Evolutionary conservation across 139 green algal genomes (phyloP).

Genomic region (Haematococcus lacustris): DNA sequence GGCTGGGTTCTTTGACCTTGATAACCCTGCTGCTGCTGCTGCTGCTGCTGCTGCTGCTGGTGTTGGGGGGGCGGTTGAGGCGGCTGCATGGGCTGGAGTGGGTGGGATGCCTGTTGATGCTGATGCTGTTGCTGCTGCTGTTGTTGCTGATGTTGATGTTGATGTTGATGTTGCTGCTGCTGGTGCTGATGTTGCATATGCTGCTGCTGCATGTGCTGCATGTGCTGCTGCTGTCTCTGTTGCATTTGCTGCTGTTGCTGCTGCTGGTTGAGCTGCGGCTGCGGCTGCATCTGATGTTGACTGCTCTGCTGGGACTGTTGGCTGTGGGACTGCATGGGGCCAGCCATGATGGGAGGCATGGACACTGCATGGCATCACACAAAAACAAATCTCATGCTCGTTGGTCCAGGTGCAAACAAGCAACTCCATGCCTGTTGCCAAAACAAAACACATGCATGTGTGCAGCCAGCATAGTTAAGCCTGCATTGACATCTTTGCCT

Average conservation of each 20-base stretch:
- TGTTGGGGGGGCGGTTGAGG: neutral
- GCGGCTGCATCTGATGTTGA: no score
- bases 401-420: neutral
- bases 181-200: no score
- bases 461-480: neutral
- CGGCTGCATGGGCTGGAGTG: neutral
- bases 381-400: neutral
- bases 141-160: no score
- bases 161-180: no score
- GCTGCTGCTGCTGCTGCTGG: neutral
- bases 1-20: no score
- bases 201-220: no score
- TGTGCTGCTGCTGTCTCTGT: no score
- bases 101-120: neutral
- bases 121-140: no score
- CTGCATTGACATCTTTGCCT: no score
- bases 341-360: neutral
- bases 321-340: neutral
- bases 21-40: conserved; percentile 3
- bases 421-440: neutral
- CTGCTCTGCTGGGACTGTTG: neutral
- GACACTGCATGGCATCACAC: neutral
- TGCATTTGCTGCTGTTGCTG: conserved; percentile 6
- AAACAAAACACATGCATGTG: neutral
- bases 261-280: neutral